Percentiles rank a stretch among this genome's conserved stretches.
Conservation (phyloP, 805 yeast species). For the Metschnikowia gruessii region DNA sequence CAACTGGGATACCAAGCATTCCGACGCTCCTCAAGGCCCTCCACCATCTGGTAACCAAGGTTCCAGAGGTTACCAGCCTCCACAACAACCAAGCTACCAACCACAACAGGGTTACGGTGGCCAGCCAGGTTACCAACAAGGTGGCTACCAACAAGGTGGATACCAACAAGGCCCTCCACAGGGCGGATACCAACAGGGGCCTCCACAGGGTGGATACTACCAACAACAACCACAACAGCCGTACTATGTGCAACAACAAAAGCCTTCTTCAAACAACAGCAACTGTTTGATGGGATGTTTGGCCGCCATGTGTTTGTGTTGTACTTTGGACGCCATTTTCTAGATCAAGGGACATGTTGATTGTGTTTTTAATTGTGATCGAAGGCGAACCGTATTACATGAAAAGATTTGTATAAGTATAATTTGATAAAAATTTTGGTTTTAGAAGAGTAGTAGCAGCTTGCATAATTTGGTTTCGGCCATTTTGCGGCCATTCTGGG, state of each 20-base stretch:
- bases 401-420: too few species aligned
- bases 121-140: neutral
- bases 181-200: slow-evolving; percentile 23
- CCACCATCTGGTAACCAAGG: slow-evolving; percentile 16
- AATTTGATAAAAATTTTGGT: too few species aligned
- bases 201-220: slow-evolving; percentile 32
- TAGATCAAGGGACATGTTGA: slow-evolving; percentile 6
- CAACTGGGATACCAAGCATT: slow-evolving; percentile 22
- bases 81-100: slow-evolving; percentile 17
- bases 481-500: too few species aligned
- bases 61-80: slow-evolving; percentile 24
- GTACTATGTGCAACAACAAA: slow-evolving; percentile 42
- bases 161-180: slow-evolving; percentile 7
- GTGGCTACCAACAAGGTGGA: slow-evolving; percentile 12
- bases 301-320: slow-evolving; percentile 41
- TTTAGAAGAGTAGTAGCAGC: too few species aligned
- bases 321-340: slow-evolving; percentile 31
- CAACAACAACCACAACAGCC: slow-evolving; percentile 40
- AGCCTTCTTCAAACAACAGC: slow-evolving; percentile 25
- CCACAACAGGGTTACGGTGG: slow-evolving; percentile 12
- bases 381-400: too few species aligned
- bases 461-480: too few species aligned
- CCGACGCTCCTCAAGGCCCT: slow-evolving; percentile 16
- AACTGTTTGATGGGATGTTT: slow-evolving; percentile 40
- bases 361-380: too few species aligned